Evolutionary conservation across 2,329 filamentous ascomycete species (phyloP).

Genomic region (Xylaria multiplex): DNA sequence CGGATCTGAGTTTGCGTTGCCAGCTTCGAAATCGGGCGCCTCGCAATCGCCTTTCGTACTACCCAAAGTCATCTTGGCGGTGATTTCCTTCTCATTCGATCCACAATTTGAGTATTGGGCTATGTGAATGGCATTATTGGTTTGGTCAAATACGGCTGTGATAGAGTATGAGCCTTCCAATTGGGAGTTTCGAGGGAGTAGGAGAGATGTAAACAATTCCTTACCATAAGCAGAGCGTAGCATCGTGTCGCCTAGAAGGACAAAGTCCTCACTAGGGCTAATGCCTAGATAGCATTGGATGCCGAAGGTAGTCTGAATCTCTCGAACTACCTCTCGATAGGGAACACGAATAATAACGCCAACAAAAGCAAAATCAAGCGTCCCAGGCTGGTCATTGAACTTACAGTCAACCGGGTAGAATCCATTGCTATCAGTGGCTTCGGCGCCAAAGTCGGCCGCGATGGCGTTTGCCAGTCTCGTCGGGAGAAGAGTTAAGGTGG

Average conservation of each 20-base stretch:
- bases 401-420: slow-evolving; percentile 61
- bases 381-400: slow-evolving; percentile 54
- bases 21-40: slow-evolving; percentile 32
- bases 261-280: slow-evolving; percentile 57
- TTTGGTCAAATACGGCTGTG: slow-evolving; percentile 62
- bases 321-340: slow-evolving; percentile 60
- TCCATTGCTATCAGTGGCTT: slow-evolving; percentile 52
- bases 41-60: slow-evolving; percentile 45
- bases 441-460: slow-evolving; percentile 60
- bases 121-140: slow-evolving; percentile 59
- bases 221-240: slow-evolving; percentile 64
- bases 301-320: slow-evolving; percentile 44
- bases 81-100: slow-evolving; percentile 55
- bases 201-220: slow-evolving; percentile 11
- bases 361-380: slow-evolving; percentile 61
- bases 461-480: slow-evolving; percentile 62
- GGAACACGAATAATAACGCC: slow-evolving; percentile 61
- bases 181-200: neutral
- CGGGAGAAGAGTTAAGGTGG: slow-evolving; percentile 74
- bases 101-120: slow-evolving; percentile 64
- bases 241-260: slow-evolving; percentile 68
- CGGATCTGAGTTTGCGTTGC: slow-evolving; percentile 26
- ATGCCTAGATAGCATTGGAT: slow-evolving; percentile 62
- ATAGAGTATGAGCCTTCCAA: slow-evolving; percentile 18
- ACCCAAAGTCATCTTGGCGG: slow-evolving; percentile 45